phyloP scores from a whole-genome alignment of 805 yeast species.

The Yarrowia yakushimensis region DNA sequence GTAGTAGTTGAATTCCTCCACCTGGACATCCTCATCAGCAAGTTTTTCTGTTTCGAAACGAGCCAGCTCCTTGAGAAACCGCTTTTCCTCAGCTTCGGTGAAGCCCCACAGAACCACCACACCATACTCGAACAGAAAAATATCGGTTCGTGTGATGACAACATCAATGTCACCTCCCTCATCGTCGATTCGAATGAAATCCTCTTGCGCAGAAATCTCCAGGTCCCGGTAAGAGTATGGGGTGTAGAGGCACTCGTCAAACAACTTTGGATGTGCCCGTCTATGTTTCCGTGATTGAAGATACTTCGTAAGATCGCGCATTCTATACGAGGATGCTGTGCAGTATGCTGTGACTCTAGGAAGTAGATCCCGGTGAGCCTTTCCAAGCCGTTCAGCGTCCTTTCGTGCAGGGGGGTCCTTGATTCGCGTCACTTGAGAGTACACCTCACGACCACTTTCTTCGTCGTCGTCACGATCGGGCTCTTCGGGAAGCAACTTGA shows the following conservation, averaged over 20 bases:
- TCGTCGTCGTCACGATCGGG: constrained; percentile 30
- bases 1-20: constrained; percentile 93
- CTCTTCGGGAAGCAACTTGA: constrained; percentile 76
- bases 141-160: constrained; percentile 61
- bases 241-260: constrained; percentile 93
- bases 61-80: constrained; percentile 80
- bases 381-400: constrained; percentile 92
- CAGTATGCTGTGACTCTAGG: constrained; percentile 97
- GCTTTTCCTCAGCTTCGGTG: constrained; percentile 73
- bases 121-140: constrained; percentile 91
- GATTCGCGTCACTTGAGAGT: constrained; percentile 78
- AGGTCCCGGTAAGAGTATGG: constrained; percentile 58
- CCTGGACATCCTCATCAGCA: constrained; percentile 85
- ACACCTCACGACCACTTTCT: constrained; percentile 52
- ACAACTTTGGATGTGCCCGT: constrained; percentile 73
- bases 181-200: constrained; percentile 66
- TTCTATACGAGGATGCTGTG: constrained; percentile 86
- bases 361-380: constrained; percentile 72
- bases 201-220: constrained; percentile 29
- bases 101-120: constrained; percentile 98
- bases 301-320: constrained; percentile 86
- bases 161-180: constrained; percentile 95
- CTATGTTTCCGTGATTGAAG: constrained; percentile 62
- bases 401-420: constrained; percentile 84
- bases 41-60: constrained; percentile 85